Base-by-base conservation (phyloP, 208 protist species). In the Trypanosoma caninum region DNA sequence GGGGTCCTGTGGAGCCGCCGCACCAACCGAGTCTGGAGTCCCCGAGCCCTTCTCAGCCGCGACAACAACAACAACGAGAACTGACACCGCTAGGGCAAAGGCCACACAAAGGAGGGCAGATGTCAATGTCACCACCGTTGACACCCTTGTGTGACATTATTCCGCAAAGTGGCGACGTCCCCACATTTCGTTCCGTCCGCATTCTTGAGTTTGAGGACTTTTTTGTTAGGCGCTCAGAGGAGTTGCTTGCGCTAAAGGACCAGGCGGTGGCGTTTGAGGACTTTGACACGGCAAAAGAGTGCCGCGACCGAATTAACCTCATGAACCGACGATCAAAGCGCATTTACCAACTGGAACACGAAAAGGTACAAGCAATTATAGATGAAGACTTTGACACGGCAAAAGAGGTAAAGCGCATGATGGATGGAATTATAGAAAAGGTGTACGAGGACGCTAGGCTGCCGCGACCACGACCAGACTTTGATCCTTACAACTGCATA, bases 341-440 rank as follows among this genome's bases (percentile, higher is more conserved):
- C 18, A 81, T 97, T n/a, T 92, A 93, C 59, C 70, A 91, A 37
- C 59, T 94, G 2, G 85, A 93, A 67, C 82, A 91, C 38, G 74
- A 88, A 16, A 97, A 97, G 74, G 84, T 94, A 31, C 77, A 91
- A 41, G 84, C 88, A n/a, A 93, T 97, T 46, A 84, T 93, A 50
- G 78, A 91, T 30, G 88, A 97, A 48, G 74, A 95, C 57, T 97
- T 94, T 79, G 89, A 87, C 13, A 60, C 68, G 9, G 91, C 91
- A 13, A 79, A 94, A 59, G 38, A 78, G 41, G 58, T 76, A 6
- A 89, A 91, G 46, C 61, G 61, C n/a, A 55, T 59, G 48, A 95
- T 97, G 79, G 82, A 95, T 59, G 35, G 61, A 0, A 45, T 93
- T 8, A 69, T 91, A 10, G 72, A 82, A n/a, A 65, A 48, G 3